Evolutionary conservation across 495 filamentous ascomycete species (phyloP), one percentile per base, ranked within the genome.

Genomic region (Neurospora sp.): DNA sequence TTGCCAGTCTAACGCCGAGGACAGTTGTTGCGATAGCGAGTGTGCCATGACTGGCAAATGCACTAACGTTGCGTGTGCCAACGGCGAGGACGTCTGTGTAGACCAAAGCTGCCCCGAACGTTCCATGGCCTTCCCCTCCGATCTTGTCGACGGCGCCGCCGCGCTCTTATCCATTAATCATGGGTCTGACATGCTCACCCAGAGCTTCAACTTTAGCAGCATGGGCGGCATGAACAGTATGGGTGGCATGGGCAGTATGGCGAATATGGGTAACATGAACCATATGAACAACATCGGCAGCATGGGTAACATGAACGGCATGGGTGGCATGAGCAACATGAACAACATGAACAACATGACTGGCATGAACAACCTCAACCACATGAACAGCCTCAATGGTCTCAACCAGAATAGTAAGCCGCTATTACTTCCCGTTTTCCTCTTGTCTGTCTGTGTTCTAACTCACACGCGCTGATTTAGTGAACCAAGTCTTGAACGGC

Each of bases 31-130:
- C 66, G 77, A 80, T 54, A 81, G 78, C 74, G 72, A 82, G 76
- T 82, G 81, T 70, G 80, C 78, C 78, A 80, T 82, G 79, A 79
- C 77, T n/a, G 80, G 76, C 73, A 82, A 80, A 72, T 82, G 81
- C 54, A 77, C 78, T 18, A 74, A 79, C 31, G 39, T 73, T 35
- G 77, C 77, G 39, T 82, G 81, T 69, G 79, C 77, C 69, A 77
- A 78, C 18, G 79, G 76, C 69, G 75, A 77, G 16, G 79, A 81
- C 44, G 79, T 78, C 20, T 82, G 81, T 62, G 79, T 78, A 16
- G 81, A 82, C 38, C 79, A 81, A 71, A 80, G 31, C 70, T 82
- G 81, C 48, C 79, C 79, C 14, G 73, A 73, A 31, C 75, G 77
- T 2, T 48, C 78, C 40, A 66, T 39, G 59, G 39, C 66, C 8